Evolutionary conservation across 768 basidiomycete species (phyloP).

Genomic region (Kwoniella shandongensis): DNA sequence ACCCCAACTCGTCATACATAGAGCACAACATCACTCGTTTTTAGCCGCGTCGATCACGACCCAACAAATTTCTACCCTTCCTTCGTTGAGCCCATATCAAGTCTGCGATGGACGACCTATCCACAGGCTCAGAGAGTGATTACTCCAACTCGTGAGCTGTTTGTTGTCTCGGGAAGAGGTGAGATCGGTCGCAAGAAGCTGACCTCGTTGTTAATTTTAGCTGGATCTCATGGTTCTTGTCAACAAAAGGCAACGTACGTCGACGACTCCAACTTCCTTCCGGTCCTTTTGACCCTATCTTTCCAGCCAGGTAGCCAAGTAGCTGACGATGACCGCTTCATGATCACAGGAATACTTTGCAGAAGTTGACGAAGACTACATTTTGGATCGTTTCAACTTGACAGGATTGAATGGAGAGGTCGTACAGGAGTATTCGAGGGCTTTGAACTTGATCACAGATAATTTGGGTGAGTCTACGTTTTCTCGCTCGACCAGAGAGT

Average conservation of each 20-base stretch:
- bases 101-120: constrained; percentile 53
- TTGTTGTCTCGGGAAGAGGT: background rate
- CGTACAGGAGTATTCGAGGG: constrained; percentile 88
- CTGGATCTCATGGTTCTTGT: constrained; percentile 97
- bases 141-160: constrained; percentile 76
- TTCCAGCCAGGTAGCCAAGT: background rate
- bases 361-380: constrained; percentile 97
- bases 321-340: background rate
- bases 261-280: background rate
- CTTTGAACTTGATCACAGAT: constrained; percentile 93
- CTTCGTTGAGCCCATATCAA: background rate
- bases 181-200: background rate
- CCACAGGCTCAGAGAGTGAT: constrained; percentile 85
- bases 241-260: constrained; percentile 80
- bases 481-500: no score
- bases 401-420: constrained; percentile 89
- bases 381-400: constrained; percentile 98
- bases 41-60: no score
- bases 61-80: no score
- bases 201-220: constrained; percentile 54
- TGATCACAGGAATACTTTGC: constrained; percentile 79
- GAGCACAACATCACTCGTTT: no score
- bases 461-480: constrained; percentile 69
- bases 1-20: no score
- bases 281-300: background rate